A percentile compares a stretch with the other conserved stretches of the same genome.
Conservation (phyloP, 202 grass and related monocot species). For the Tripidium arundinaceum region DNA sequence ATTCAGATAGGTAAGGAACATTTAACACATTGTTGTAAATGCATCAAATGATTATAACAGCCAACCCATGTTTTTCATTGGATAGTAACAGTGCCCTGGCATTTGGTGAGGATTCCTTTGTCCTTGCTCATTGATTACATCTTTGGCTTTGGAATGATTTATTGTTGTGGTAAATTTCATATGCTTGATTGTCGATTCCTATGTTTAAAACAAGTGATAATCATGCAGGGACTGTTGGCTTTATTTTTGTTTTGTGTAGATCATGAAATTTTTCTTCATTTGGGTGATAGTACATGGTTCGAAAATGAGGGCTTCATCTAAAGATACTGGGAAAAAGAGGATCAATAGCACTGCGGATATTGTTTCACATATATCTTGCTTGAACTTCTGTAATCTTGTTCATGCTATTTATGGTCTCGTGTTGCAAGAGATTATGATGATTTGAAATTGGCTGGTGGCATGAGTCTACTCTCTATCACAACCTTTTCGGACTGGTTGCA, state of each 20-base stretch:
- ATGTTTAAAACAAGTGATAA: background rate
- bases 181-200: background rate
- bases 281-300: background rate
- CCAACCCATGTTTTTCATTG: background rate
- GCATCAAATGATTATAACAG: background rate
- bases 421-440: background rate
- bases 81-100: background rate
- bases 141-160: background rate
- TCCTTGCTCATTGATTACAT: background rate
- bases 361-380: background rate
- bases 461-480: background rate
- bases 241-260: slow-evolving; percentile 1
- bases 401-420: background rate
- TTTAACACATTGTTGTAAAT: background rate
- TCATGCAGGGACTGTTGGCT: background rate
- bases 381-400: background rate
- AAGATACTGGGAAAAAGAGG: background rate
- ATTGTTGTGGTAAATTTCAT: background rate
- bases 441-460: background rate
- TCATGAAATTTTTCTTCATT: background rate
- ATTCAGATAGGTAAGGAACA: background rate
- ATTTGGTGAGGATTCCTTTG: background rate
- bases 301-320: background rate
- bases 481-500: background rate
- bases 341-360: background rate